Evolutionary conservation across 2,329 filamentous ascomycete genomes (phyloP).

Genomic region (Neofusicoccum cordaticola): DNA sequence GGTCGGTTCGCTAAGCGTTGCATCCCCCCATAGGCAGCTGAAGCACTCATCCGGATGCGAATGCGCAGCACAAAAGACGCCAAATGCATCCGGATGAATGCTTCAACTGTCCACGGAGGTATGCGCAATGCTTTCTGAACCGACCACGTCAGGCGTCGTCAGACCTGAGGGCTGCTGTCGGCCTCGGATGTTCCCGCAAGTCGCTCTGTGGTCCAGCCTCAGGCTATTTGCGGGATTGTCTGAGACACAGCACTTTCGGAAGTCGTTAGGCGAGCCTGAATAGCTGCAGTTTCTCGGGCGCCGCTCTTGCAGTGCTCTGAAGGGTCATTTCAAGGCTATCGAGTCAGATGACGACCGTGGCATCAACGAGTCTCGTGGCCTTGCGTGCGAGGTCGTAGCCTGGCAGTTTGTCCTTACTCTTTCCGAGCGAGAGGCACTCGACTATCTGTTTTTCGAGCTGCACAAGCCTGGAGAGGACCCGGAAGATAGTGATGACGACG

Average conservation of each 20-base stretch:
- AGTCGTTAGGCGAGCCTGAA: neutral
- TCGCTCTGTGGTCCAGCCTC: no score
- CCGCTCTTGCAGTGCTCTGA: slow-evolving; percentile 57
- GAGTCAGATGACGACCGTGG: slow-evolving; percentile 61
- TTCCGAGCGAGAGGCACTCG: slow-evolving; percentile 69
- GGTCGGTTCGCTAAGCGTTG: neutral
- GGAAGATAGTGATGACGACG: slow-evolving; percentile 17
- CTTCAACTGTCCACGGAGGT: no score
- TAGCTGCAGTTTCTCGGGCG: neutral
- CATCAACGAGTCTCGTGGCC: slow-evolving; percentile 65
- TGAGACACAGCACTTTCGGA: neutral
- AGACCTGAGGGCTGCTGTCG: neutral
- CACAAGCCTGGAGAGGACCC: slow-evolving; percentile 38
- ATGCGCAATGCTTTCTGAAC: no score
- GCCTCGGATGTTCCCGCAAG: no score
- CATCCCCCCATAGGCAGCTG: neutral
- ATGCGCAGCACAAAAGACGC: neutral
- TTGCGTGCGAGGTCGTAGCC: slow-evolving; percentile 76
- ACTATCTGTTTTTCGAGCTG: slow-evolving; percentile 72
- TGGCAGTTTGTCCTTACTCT: slow-evolving; percentile 73
- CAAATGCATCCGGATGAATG: no score
- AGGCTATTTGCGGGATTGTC: neutral
- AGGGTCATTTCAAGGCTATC: slow-evolving; percentile 67
- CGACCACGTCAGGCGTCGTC: no score
- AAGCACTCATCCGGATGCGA: neutral